A percentile compares a stretch with the other conserved stretches of the same genome.
Evolutionary conservation across 1,284 basidiomycete species (phyloP).

Genomic region (Cutaneotrichosporon sp.): DNA sequence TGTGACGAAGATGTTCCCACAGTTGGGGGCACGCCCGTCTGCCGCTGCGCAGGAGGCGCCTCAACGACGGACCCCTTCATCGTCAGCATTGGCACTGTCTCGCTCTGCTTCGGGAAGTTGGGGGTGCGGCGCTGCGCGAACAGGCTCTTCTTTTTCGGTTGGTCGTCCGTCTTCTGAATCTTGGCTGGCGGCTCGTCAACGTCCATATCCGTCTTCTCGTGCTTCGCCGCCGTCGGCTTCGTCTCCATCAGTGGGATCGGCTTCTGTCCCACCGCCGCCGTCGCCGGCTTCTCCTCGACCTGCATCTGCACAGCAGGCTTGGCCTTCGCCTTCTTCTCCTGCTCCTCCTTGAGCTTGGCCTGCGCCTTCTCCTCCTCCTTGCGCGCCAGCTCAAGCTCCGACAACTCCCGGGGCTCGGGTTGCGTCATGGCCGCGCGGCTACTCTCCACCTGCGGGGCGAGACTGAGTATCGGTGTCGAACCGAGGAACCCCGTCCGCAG

Average conservation of each 20-base stretch:
- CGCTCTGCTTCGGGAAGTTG: conserved; percentile 27
- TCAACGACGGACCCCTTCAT: conserved; percentile 39
- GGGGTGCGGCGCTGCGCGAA: conserved; percentile 34
- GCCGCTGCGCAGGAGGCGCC: conserved; percentile 15
- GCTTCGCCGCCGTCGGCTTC: neutral
- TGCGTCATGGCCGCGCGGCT: neutral
- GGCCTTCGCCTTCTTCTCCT: neutral
- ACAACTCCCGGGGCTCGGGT: neutral
- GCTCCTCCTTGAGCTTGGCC: neutral
- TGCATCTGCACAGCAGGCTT: neutral
- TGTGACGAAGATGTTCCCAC: neutral
- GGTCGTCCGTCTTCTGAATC: neutral
- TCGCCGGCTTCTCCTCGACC: neutral
- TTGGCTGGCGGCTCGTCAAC: no score
- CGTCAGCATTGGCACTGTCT: conserved; percentile 31
- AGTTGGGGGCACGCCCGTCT: conserved; percentile 5
- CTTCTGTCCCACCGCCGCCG: neutral
- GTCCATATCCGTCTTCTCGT: conserved; percentile 5
- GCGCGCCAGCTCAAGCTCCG: neutral
- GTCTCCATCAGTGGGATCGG: neutral
- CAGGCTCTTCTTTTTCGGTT: conserved; percentile 37
- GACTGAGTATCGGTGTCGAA: neutral
- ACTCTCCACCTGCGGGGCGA: conserved; percentile 10
- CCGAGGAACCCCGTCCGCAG: conserved; percentile 6
- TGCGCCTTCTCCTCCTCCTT: neutral